Base-by-base conservation (phyloP, 768 basidiomycete genomes). In the Phylloporus arenicola region DNA sequence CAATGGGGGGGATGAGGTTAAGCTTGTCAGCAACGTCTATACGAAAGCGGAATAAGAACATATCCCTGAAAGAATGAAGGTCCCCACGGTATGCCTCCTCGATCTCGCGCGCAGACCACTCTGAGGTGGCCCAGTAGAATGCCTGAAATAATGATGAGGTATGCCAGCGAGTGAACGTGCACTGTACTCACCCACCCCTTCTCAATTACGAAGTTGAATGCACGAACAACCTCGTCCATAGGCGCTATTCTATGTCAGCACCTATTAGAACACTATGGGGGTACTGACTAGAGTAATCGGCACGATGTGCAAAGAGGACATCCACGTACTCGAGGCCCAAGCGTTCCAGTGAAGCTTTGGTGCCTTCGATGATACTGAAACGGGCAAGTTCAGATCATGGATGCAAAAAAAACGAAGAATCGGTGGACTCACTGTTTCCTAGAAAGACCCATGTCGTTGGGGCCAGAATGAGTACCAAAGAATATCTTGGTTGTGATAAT, bases 401-500 rank as follows among this genome's bases (percentile, higher is more conserved):
- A 10, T 14, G 31, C 7, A n/a, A 34, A 16, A 13, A 20, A 20
- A 44, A 5, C n/a, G 17, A 39, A 19, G 10, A 25, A 20, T 4
- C 3, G n/a, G 14, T 25, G 16, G 19, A 55, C 67, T 29, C 1
- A 61, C 68, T 68, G 65, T 50, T 64, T 65, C 45, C 63, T 64
- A 12, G 67, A 73, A 7, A 73, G 49, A 51, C 69, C 71, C 7
- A 54, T 62, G 43, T 70, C 70, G 43, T 75, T 76, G 10, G 75
- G 77, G 47, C 77, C 77, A 16, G 62, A 57, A 29, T 74, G 64
- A 25, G 75, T 74, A 30, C 81, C 81, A 55, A 80, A 81, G 70
- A 75, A 83, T 56, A 82, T 31, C 55, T 82, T 82, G 55, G 80
- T 82, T 27, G 77, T 72, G 55, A 83, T 68, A 59, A 83, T 62